phyloP scores from a whole-genome alignment of 257 asterid species.

The Plantago elongata region DNA sequence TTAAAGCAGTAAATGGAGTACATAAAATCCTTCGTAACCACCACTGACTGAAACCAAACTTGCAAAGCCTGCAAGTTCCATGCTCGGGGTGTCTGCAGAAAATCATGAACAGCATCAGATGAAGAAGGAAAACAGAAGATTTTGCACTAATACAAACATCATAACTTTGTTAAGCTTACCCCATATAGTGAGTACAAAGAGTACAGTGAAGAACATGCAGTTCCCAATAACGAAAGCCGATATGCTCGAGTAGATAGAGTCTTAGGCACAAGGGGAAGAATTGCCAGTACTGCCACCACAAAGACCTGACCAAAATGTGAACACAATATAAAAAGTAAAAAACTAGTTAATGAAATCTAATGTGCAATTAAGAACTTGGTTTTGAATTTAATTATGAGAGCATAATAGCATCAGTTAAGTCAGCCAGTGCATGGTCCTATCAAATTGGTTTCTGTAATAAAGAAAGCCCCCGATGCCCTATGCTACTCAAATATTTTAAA shows the following conservation, averaged over 20 bases:
- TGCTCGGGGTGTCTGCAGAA: slow-evolving; percentile 85
- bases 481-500: not conserved
- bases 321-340: slow-evolving; percentile 4
- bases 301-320: slow-evolving; percentile 47
- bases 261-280: slow-evolving; percentile 67
- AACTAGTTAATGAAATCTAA: slow-evolving; percentile 12
- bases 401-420: not conserved
- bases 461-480: not conserved
- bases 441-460: not conserved
- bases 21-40: slow-evolving; percentile 78
- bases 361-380: slow-evolving; percentile 5
- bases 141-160: slow-evolving; percentile 4
- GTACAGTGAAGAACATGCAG: slow-evolving; percentile 69
- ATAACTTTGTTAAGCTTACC: slow-evolving; percentile 43
- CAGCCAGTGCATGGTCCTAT: not conserved
- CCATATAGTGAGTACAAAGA: slow-evolving; percentile 78
- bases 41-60: slow-evolving; percentile 77
- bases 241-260: slow-evolving; percentile 72
- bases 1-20: slow-evolving; percentile 74
- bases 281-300: slow-evolving; percentile 71
- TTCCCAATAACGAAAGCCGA: slow-evolving; percentile 77
- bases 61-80: slow-evolving; percentile 91
- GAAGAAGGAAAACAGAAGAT: slow-evolving; percentile 17
- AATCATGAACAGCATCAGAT: slow-evolving; percentile 10
- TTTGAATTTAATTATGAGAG: slow-evolving; percentile 9